phyloP scores from a whole-genome alignment of 1,139 yeast species.

The Yamadazyma dushanensis region DNA sequence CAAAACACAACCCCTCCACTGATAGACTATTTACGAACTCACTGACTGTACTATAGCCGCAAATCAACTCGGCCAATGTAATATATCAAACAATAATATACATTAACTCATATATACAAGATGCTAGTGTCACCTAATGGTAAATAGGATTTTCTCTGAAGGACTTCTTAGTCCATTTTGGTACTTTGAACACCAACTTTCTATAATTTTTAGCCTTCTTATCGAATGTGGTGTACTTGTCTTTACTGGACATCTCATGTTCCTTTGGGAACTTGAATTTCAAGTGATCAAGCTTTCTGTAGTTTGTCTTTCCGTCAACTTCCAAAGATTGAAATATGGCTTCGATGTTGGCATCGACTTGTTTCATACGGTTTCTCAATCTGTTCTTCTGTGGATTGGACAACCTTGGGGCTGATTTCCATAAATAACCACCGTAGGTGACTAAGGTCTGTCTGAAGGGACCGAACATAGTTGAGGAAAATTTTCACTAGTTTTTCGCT shows the following conservation, averaged over 20 bases:
- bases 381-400: conserved; percentile 80
- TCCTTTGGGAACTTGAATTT: conserved; percentile 72
- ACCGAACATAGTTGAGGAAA: conserved; percentile 61
- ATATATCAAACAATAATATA: conserved; percentile 2
- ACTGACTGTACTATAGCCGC: neutral
- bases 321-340: conserved; percentile 63
- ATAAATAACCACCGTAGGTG: conserved; percentile 77
- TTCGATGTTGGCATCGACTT: conserved; percentile 78
- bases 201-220: conserved; percentile 76
- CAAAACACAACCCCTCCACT: too few species aligned
- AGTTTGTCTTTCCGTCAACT: conserved; percentile 33
- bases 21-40: neutral
- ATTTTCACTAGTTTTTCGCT: conserved; percentile 5
- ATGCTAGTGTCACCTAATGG: conserved; percentile 40
- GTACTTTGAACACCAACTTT: conserved; percentile 82
- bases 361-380: conserved; percentile 76
- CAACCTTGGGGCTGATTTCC: conserved; percentile 72
- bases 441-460: conserved; percentile 69
- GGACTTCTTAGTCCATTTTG: conserved; percentile 87
- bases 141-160: conserved; percentile 79
- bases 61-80: neutral
- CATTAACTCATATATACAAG: conserved; percentile 10
- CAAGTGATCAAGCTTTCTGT: conserved; percentile 54
- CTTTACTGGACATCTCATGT: conserved; percentile 71
- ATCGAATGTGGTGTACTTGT: conserved; percentile 86